Evolutionary conservation across 495 filamentous ascomycete species (phyloP).

Genomic region (Talaromyces adpressus): DNA sequence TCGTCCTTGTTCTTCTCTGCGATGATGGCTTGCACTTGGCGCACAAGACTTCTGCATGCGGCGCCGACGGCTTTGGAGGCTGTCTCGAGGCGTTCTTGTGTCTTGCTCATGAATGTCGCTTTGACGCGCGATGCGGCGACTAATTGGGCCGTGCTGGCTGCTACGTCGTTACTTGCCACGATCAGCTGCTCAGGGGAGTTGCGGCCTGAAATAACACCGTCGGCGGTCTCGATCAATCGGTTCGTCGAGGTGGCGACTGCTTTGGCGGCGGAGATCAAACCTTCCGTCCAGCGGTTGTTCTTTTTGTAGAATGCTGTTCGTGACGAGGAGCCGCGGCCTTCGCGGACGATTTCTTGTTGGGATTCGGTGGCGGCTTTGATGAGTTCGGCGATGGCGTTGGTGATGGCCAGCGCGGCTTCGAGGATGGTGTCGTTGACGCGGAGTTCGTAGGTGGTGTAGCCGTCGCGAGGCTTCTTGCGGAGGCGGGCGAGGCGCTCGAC

Average conservation of each 20-base stretch:
- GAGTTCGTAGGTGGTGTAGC: constrained; percentile 94
- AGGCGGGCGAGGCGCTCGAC: constrained; percentile 82
- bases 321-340: constrained; percentile 82
- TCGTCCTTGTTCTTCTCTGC: constrained; percentile 74
- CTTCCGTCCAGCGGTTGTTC: constrained; percentile 96
- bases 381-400: constrained; percentile 89
- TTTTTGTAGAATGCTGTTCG: constrained; percentile 99
- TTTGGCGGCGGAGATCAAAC: constrained; percentile 93
- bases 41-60: constrained; percentile 79
- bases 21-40: constrained; percentile 93
- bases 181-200: constrained; percentile 96
- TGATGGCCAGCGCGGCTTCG: constrained; percentile 89
- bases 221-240: constrained; percentile 92
- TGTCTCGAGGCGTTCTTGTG: constrained; percentile 81
- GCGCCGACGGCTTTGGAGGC: constrained; percentile 89
- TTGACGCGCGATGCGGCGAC: constrained; percentile 94
- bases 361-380: constrained; percentile 94
- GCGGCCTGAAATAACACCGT: constrained; percentile 84
- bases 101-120: constrained; percentile 95
- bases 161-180: constrained; percentile 94
- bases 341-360: constrained; percentile 95
- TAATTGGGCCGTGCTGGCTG: constrained; percentile 90
- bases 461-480: constrained; percentile 86
- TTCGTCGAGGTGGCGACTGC: constrained; percentile 89
- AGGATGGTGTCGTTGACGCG: constrained; percentile 91